Percentiles rank a stretch among this genome's conserved stretches.
phyloP scores from a whole-genome alignment of 1,139 yeast genomes.

The Debaryomyces psychrophilus region DNA sequence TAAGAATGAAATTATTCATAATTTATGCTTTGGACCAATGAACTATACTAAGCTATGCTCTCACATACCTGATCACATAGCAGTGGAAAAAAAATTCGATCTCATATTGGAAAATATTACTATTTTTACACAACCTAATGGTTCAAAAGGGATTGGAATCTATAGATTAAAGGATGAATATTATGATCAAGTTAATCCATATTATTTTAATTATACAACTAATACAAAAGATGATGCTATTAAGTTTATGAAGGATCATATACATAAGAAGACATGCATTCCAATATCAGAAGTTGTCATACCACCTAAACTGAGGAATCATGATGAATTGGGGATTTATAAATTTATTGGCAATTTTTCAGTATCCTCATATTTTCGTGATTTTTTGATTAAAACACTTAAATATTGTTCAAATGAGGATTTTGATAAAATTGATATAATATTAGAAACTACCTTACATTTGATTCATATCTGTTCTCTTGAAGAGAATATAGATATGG shows the following conservation, averaged over 20 bases:
- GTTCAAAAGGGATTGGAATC: conserved; percentile 66
- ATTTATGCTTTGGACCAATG: conserved; percentile 73
- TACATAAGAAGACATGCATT: conserved; percentile 33
- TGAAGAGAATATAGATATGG: conserved; percentile 34
- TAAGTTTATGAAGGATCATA: conserved; percentile 56
- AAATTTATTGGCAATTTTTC: conserved; percentile 47
- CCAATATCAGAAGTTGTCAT: conserved; percentile 50
- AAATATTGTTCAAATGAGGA: conserved; percentile 44
- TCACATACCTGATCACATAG: conserved; percentile 74
- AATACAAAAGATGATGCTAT: conserved; percentile 77
- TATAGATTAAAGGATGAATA: conserved; percentile 67
- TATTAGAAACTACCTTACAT: conserved; percentile 65
- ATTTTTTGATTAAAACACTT: conserved; percentile 54
- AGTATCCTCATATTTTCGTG: conserved; percentile 52
- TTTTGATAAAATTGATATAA: conserved; percentile 50
- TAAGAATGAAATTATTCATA: conserved; percentile 73
- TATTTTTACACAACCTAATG: conserved; percentile 63
- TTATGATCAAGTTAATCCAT: conserved; percentile 68
- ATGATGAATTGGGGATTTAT: conserved; percentile 37
- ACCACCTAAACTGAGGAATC: conserved; percentile 42
- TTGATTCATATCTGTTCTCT: conserved; percentile 60
- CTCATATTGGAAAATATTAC: conserved; percentile 63
- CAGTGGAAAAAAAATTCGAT: conserved; percentile 75
- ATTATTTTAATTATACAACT: conserved; percentile 74
- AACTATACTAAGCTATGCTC: conserved; percentile 71